These are phyloP conservation scores for Hemerocallis citrina DNA, from an alignment of 106 monocot genomes.

Conservation along the genomic window DNA sequence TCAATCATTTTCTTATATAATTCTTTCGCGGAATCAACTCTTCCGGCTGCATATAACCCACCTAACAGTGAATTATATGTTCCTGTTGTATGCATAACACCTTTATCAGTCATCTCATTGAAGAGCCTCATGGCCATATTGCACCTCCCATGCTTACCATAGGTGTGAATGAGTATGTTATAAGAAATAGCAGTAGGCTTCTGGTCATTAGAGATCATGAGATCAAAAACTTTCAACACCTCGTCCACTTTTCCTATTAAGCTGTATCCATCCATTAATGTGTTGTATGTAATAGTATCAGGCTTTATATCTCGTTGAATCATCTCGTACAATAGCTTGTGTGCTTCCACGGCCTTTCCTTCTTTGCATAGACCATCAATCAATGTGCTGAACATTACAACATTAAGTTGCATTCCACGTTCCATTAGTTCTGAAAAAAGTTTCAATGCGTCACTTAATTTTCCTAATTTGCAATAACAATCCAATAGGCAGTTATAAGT, in stretches of 20 bases:
- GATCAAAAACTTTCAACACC: constrained; percentile 12
- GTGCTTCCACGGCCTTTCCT: constrained; percentile 8
- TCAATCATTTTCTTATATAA: constrained; percentile 6
- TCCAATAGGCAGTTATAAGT: constrained; percentile 20
- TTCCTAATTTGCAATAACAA: constrained; percentile 19
- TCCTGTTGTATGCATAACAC: not conserved
- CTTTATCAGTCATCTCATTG: constrained; percentile 6
- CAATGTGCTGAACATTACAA: constrained; percentile 11
- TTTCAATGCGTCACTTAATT: constrained; percentile 2
- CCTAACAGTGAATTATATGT: constrained; percentile 6
- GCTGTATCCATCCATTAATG: constrained; percentile 16
- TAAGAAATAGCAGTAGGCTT: constrained; percentile 10
- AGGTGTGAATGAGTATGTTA: constrained; percentile 5
- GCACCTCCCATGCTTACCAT: not conserved
- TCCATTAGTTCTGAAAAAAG: constrained; percentile 21
- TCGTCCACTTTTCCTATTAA: constrained; percentile 3
- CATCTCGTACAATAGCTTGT: constrained; percentile 10
- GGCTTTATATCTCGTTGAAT: constrained; percentile 7
- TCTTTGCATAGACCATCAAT: constrained; percentile 14
- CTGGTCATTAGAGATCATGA: constrained; percentile 7
- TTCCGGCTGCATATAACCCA: constrained; percentile 10
- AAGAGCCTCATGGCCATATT: constrained; percentile 7
- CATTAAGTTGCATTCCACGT: constrained; percentile 9
- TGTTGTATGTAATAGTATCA: constrained; percentile 10
- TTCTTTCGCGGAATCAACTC: constrained; percentile 12